These are phyloP conservation scores for Neofusicoccum cordaticola DNA, from an alignment of 2,329 filamentous ascomycete genomes.

Conservation along the genomic window DNA sequence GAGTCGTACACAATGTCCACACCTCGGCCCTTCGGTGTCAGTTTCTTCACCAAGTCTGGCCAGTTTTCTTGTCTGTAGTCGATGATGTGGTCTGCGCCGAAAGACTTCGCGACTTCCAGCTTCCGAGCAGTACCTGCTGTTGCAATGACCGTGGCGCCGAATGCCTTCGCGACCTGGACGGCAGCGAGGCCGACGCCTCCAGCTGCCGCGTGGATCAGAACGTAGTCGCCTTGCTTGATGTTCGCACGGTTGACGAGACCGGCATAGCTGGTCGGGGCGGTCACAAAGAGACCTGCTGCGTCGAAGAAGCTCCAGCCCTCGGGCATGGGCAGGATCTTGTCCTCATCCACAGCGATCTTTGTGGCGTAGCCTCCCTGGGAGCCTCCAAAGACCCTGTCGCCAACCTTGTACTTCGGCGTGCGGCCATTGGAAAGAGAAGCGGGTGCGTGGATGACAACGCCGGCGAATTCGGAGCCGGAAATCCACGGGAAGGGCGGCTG, in stretches of 20 bases:
- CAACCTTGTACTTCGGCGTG: constrained; percentile 65
- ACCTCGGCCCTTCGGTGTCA: constrained; percentile 69
- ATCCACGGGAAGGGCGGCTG: constrained; percentile 88
- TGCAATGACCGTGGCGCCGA: constrained; percentile 87
- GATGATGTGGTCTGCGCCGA: constrained; percentile 80
- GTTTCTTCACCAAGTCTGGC: constrained; percentile 67
- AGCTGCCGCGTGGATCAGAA: constrained; percentile 87
- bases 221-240: constrained; percentile 73
- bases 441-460: constrained; percentile 68
- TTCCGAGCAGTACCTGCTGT: constrained; percentile 82
- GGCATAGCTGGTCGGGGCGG: constrained; percentile 84
- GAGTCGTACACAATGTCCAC: constrained; percentile 96
- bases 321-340: constrained; percentile 69
- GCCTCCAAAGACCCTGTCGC: constrained; percentile 83
- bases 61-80: constrained; percentile 68
- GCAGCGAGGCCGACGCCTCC: constrained; percentile 89
- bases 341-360: constrained; percentile 65
- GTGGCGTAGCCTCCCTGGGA: constrained; percentile 84
- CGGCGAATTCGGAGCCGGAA: constrained; percentile 82
- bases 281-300: constrained; percentile 86
- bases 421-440: constrained; percentile 41
- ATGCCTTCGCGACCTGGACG: constrained; percentile 90
- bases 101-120: constrained; percentile 71
- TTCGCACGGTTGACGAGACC: constrained; percentile 75
- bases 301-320: constrained; percentile 79